Base-by-base conservation (phyloP, 805 yeast species). In the Yamadazyma philogaea region DNA sequence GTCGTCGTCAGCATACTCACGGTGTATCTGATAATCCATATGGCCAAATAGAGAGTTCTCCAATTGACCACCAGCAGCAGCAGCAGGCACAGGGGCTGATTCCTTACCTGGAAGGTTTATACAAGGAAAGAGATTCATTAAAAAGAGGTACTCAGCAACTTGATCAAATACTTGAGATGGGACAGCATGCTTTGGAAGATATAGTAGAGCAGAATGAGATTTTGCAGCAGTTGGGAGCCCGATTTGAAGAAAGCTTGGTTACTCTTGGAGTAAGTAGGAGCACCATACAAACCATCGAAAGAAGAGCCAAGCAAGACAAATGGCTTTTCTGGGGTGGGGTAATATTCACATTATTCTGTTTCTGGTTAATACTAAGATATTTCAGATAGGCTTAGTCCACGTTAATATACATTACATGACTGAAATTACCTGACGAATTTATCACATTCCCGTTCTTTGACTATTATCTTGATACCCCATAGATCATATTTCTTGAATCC, bases 131-230 rank as follows among this genome's bases (percentile, higher is more conserved):
- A 34, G 75, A 77, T 34, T 75, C 78, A 6, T 65, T 85, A 28
- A 74, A 75, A 24, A 70, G 86, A 43, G 89, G 96, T 0, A 81
- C 85, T 32, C 81, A 81, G 42, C 96, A 87, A 58, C 67, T 93
- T 47, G 99, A 93, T 59, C 88, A 87, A 50, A 87, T 93, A 32
- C 61, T 93, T 33, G 97, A 87, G 55, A 84, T 87, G 83, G 98
- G 97, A 2, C 79, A 84, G 46, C 75, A 77, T 37, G 87, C 96
- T 1, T 78, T 88, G 50, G 95, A 86, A 39, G 96, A 90, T 57
- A 70, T 93, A 17, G 84, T 85, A 15, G 89, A 84, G 36, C 97
- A 93, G 59, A 87, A 87, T 60, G 84, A 82, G 54, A 73, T 82
- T 21, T 71, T 91, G 43, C 68, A 74, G 43, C 70, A 70, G 45